These are phyloP conservation scores for Termitomyces bulborhizus DNA, from an alignment of 768 basidiomycete genomes.

Conservation along the genomic window DNA sequence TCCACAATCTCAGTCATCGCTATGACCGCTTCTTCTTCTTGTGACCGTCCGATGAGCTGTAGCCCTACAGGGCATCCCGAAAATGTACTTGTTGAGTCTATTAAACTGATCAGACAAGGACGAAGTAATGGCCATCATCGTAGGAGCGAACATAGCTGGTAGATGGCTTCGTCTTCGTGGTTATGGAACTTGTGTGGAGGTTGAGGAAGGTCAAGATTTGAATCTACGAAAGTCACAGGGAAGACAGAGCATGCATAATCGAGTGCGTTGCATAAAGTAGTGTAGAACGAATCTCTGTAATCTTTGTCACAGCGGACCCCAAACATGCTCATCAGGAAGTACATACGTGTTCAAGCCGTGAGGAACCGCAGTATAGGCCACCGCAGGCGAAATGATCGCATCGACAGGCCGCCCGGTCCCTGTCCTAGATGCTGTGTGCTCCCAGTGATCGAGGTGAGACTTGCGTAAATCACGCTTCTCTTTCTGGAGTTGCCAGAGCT, in stretches of 20 bases:
- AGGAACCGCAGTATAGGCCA: slow-evolving; percentile 55
- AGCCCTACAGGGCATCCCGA: slow-evolving; percentile 53
- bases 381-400: slow-evolving; percentile 61
- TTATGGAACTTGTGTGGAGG: slow-evolving; percentile 46
- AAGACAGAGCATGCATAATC: slow-evolving; percentile 57
- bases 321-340: not conserved
- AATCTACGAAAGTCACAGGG: slow-evolving; percentile 61
- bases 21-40: slow-evolving; percentile 71
- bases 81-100: slow-evolving; percentile 54
- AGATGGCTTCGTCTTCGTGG: slow-evolving; percentile 43
- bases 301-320: not conserved
- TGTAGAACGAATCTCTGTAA: slow-evolving; percentile 52
- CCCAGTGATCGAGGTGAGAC: slow-evolving; percentile 60
- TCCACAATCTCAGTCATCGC: slow-evolving; percentile 63
- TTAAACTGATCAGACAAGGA: not conserved
- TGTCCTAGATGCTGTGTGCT: slow-evolving; percentile 40
- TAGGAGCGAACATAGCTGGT: slow-evolving; percentile 45
- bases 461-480: slow-evolving; percentile 45
- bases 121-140: not conserved
- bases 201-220: slow-evolving; percentile 39
- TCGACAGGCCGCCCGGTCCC: slow-evolving; percentile 68
- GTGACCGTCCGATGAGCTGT: slow-evolving; percentile 59
- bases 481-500: slow-evolving; percentile 62
- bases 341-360: slow-evolving; percentile 53
- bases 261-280: slow-evolving; percentile 56